A percentile compares a stretch with the other conserved stretches of the same genome.
phyloP scores from a whole-genome alignment of 495 filamentous ascomycete genomes.

The Penicillium egyptiacum region DNA sequence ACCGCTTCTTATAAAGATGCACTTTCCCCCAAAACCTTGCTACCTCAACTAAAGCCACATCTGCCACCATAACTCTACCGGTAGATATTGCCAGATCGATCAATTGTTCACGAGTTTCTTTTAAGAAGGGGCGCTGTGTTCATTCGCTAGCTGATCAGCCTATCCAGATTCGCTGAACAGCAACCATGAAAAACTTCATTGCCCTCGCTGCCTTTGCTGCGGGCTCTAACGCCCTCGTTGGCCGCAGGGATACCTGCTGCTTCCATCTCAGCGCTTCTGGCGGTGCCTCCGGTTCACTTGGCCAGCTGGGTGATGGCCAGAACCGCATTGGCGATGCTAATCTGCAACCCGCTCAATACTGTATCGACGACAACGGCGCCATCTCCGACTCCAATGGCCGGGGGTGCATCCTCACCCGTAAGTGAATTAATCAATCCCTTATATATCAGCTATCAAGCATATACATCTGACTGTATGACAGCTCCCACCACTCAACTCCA shows the following conservation, averaged over 20 bases:
- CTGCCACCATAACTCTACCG: neutral
- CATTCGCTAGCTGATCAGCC: conserved; percentile 16
- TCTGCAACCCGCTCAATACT: conserved; percentile 41
- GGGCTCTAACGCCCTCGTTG: conserved; percentile 42
- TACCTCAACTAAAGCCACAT: neutral
- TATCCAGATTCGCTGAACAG: conserved; percentile 1
- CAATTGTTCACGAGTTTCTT: neutral
- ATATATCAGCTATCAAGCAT: conserved; percentile 5
- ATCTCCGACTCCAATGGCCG: conserved; percentile 54
- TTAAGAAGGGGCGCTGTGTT: neutral
- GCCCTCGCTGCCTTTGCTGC: conserved; percentile 41
- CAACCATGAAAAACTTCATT: conserved; percentile 35
- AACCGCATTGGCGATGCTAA: conserved; percentile 48
- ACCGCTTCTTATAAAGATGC: conserved; percentile 23
- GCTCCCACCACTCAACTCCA: conserved; percentile 62
- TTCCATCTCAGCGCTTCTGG: conserved; percentile 52
- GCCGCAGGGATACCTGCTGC: conserved; percentile 45
- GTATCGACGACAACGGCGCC: conserved; percentile 46
- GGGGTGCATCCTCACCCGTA: conserved; percentile 60
- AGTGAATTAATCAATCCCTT: conserved; percentile 12
- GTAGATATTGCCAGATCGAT: neutral
- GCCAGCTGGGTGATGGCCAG: conserved; percentile 57
- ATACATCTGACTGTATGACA: conserved; percentile 25
- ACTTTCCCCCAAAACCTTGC: neutral
- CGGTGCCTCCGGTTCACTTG: conserved; percentile 47